A percentile compares a stretch with the other conserved stretches of the same genome.
phyloP scores from a whole-genome alignment of 305 asterid species.

The Fraxinus dipetala region DNA sequence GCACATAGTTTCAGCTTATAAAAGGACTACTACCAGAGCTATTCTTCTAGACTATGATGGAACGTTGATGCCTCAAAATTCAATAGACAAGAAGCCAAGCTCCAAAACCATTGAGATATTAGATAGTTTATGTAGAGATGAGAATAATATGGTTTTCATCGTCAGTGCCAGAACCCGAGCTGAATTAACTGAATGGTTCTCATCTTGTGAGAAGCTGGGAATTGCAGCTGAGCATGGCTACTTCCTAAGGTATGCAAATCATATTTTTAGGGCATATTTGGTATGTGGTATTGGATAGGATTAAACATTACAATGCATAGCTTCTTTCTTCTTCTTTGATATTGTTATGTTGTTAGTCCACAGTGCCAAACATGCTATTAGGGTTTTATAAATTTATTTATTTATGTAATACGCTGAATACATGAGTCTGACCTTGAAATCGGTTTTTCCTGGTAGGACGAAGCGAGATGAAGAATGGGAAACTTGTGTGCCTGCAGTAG shows the following conservation, averaged over 20 bases:
- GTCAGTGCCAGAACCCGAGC: constrained; percentile 71
- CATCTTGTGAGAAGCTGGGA: constrained; percentile 66
- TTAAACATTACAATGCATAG: neutral
- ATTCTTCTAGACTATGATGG: constrained; percentile 84
- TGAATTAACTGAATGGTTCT: constrained; percentile 62
- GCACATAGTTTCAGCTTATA: constrained; percentile 84
- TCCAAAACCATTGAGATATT: constrained; percentile 56
- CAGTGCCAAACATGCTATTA: neutral
- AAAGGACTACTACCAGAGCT: constrained; percentile 63
- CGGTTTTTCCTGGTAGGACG: constrained; percentile 40
- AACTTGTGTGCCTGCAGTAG: constrained; percentile 60
- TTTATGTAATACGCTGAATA: neutral
- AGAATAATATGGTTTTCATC: constrained; percentile 63
- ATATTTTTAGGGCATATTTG: neutral
- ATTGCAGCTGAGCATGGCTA: constrained; percentile 89
- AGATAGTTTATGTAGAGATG: constrained; percentile 56
- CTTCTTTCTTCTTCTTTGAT: neutral
- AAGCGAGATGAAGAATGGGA: constrained; percentile 74
- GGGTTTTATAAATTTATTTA: neutral
- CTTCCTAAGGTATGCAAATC: constrained; percentile 50
- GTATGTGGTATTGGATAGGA: neutral
- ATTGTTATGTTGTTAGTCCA: neutral
- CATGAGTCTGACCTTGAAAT: neutral
- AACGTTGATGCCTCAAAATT: constrained; percentile 76
- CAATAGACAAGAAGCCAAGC: constrained; percentile 80